phyloP scores from a whole-genome alignment of 2,329 filamentous ascomycete species.

The Clonostachys rhizophaga region DNA sequence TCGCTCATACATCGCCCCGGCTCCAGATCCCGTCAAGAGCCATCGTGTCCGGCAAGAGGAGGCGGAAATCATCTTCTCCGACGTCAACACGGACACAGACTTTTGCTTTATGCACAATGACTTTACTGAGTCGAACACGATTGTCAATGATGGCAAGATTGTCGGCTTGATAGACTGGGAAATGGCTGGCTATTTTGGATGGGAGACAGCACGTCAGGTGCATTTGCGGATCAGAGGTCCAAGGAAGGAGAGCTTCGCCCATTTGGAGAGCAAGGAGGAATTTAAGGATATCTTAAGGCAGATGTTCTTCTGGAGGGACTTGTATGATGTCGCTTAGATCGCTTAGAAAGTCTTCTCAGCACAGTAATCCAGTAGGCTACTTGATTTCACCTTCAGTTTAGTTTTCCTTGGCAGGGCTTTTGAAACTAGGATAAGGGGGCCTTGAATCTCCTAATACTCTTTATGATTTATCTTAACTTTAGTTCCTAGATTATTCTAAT shows the following conservation, averaged over 20 bases:
- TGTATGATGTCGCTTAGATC: slow-evolving; percentile 5
- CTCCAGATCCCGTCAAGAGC: slow-evolving; percentile 8
- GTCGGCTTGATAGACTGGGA: slow-evolving; percentile 33
- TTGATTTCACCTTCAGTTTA: too few relatives aligned
- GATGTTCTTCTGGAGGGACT: slow-evolving; percentile 9
- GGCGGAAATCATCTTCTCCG: slow-evolving; percentile 20
- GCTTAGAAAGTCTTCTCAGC: neutral
- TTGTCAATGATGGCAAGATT: slow-evolving; percentile 28
- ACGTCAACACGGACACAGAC: slow-evolving; percentile 11
- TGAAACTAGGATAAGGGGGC: too few relatives aligned
- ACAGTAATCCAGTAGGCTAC: too few relatives aligned
- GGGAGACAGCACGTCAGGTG: slow-evolving; percentile 17
- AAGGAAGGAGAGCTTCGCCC: slow-evolving; percentile 13
- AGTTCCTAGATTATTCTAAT: too few relatives aligned
- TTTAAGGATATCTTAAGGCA: slow-evolving; percentile 5
- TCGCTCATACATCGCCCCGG: slow-evolving; percentile 14
- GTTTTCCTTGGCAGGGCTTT: too few relatives aligned
- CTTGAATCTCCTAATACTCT: too few relatives aligned
- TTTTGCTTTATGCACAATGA: slow-evolving; percentile 31
- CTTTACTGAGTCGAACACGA: slow-evolving; percentile 24
- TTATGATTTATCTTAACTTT: too few relatives aligned
- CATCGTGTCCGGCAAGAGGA: slow-evolving; percentile 20
- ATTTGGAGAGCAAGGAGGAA: slow-evolving; percentile 2
- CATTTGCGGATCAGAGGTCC: slow-evolving; percentile 15
- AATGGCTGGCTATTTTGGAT: slow-evolving; percentile 29